Percentiles rank a stretch among this genome's conserved stretches.
Conservation (phyloP, 225 moss, liverwort and hornwort species). For the Pseudisothecium myosuroides region DNA sequence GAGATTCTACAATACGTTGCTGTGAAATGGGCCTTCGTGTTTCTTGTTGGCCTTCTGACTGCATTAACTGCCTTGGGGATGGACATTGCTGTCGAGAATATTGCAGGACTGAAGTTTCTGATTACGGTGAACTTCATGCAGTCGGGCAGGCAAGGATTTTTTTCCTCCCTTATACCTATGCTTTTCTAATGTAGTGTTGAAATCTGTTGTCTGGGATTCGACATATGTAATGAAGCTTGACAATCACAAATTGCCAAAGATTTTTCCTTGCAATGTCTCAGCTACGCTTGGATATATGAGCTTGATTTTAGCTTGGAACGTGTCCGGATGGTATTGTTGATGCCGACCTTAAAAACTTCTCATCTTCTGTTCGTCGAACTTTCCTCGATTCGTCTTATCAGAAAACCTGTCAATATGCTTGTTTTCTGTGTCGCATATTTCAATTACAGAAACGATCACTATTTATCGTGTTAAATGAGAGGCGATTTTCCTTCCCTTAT, state of each 20-base stretch:
- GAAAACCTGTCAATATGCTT: background rate
- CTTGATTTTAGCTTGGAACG: background rate
- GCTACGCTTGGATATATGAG: background rate
- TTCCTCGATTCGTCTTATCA: background rate
- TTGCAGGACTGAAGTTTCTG: slow-evolving; percentile 64
- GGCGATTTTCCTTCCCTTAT: background rate
- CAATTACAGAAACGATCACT: background rate
- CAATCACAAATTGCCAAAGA: background rate
- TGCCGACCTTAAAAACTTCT: background rate
- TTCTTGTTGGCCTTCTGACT: slow-evolving; percentile 65
- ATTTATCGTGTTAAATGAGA: background rate
- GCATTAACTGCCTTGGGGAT: slow-evolving; percentile 59
- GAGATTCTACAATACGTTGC: slow-evolving; percentile 80
- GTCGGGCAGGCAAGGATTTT: slow-evolving; percentile 16
- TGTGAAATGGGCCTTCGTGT: slow-evolving; percentile 81
- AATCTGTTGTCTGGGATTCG: background rate
- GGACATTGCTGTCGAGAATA: slow-evolving; percentile 76
- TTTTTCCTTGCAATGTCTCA: background rate
- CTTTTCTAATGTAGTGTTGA: background rate
- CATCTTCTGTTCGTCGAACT: background rate
- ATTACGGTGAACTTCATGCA: slow-evolving; percentile 38
- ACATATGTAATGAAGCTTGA: background rate
- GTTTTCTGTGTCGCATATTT: background rate
- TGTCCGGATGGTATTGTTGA: background rate
- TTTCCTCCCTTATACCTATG: background rate